Conservation (phyloP, 2,329 filamentous ascomycete genomes). For the Pseudogymnoascus sp. region DNA sequence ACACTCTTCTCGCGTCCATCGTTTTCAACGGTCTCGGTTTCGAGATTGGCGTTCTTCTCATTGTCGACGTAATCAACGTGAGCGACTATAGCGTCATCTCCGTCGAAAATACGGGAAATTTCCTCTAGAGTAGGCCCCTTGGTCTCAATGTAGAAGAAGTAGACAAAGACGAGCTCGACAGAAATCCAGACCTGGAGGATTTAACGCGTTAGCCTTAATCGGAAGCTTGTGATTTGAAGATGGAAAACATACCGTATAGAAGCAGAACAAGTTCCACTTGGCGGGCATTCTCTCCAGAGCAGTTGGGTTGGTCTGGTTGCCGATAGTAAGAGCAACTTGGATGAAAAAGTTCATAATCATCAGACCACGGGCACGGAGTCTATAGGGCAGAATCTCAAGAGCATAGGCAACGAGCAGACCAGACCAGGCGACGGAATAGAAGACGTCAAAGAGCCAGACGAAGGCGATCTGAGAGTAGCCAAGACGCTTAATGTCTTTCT, state of each 20-base stretch:
- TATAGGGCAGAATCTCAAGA: constrained; percentile 45
- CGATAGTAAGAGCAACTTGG: background rate
- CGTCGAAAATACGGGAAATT: constrained; percentile 6
- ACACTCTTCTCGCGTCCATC: background rate
- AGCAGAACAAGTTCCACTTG: constrained; percentile 60
- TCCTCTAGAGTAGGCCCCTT: constrained; percentile 9
- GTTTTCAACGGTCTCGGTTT: background rate
- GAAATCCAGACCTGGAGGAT: constrained; percentile 45
- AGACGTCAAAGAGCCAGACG: constrained; percentile 43
- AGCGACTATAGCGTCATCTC: constrained; percentile 10
- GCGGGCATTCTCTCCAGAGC: constrained; percentile 53
- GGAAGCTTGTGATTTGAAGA: background rate
- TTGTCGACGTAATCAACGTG: background rate
- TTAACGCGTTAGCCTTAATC: constrained; percentile 14
- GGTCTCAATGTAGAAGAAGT: constrained; percentile 11
- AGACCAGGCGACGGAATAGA: constrained; percentile 51
- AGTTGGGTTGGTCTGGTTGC: constrained; percentile 54
- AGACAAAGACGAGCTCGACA: constrained; percentile 28
- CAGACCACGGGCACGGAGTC: constrained; percentile 36
- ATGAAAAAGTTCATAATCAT: constrained; percentile 60
- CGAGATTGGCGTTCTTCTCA: background rate
- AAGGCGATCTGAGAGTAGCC: constrained; percentile 38
- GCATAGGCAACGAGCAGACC: constrained; percentile 49
- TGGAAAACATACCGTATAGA: constrained; percentile 46
- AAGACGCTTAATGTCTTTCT: constrained; percentile 28